phyloP scores from a whole-genome alignment of 768 basidiomycete species.

The Hirschioporus abietinus region DNA sequence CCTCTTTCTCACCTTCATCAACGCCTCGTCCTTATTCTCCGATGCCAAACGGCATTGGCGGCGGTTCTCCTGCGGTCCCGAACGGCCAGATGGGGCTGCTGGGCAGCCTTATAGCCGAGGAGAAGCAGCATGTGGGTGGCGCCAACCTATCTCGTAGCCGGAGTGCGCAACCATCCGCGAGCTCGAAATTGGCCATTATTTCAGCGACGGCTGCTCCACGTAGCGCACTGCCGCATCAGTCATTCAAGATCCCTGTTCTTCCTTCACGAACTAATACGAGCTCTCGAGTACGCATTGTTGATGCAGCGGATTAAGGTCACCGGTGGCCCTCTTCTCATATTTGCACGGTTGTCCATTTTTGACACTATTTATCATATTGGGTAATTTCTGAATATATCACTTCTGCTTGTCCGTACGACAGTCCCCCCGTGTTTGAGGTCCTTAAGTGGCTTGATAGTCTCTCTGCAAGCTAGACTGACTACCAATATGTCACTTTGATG shows the following conservation, averaged over 20 bases:
- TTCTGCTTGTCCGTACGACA: background rate
- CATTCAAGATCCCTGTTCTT: conserved; percentile 34
- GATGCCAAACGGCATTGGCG: conserved; percentile 26
- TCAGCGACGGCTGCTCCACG: conserved; percentile 38
- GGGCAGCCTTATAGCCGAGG: conserved; percentile 25
- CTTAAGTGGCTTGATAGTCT: background rate
- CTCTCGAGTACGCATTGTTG: background rate
- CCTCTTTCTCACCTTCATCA: conserved; percentile 64
- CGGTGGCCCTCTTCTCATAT: background rate
- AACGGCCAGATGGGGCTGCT: conserved; percentile 17
- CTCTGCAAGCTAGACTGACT: background rate
- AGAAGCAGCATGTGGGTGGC: conserved; percentile 25
- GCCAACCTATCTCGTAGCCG: conserved; percentile 54
- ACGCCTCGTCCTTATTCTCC: conserved; percentile 59
- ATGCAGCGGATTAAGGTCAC: background rate
- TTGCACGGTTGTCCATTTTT: background rate
- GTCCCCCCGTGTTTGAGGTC: background rate
- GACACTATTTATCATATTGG: conserved; percentile 3
- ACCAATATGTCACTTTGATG: too few species aligned
- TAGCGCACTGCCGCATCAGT: conserved; percentile 48
- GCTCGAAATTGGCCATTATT: conserved; percentile 30
- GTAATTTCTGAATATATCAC: conserved; percentile 3
- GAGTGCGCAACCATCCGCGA: conserved; percentile 45
- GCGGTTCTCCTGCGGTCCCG: conserved; percentile 20
- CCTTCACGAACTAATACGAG: background rate